These are phyloP conservation scores for Lodderomyces parapsilosis DNA, from an alignment of 1,139 yeast species.

Conservation along the genomic window DNA sequence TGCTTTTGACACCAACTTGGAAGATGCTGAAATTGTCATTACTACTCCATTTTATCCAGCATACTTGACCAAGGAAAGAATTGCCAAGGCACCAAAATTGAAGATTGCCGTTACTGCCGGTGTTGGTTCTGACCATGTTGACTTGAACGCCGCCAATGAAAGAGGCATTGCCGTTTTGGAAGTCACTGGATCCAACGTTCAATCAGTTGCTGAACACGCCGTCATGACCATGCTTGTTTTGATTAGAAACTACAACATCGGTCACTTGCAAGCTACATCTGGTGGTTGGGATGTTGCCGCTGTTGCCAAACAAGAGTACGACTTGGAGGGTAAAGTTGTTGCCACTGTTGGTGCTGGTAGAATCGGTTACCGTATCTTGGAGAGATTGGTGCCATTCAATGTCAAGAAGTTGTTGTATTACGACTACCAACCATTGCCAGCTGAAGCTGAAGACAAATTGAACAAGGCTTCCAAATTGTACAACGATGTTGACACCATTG, in stretches of 20 bases:
- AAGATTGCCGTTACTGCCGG: slow-evolving; percentile 79
- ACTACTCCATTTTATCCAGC: slow-evolving; percentile 87
- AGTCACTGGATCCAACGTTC: slow-evolving; percentile 81
- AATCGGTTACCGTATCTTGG: too few species aligned
- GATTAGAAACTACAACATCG: slow-evolving; percentile 77
- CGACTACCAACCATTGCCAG: too few species aligned
- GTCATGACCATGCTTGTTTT: slow-evolving; percentile 70
- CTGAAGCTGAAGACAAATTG: too few species aligned
- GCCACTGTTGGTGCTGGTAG: too few species aligned
- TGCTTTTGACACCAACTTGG: slow-evolving; percentile 9
- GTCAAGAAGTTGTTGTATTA: too few species aligned
- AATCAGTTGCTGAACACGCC: slow-evolving; percentile 81
- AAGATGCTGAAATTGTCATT: slow-evolving; percentile 64
- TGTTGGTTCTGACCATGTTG: slow-evolving; percentile 82
- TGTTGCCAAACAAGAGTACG: too few species aligned
- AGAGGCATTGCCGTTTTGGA: slow-evolving; percentile 65
- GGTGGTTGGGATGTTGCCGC: slow-evolving; percentile 81
- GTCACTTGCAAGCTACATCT: slow-evolving; percentile 62
- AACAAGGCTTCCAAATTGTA: too few species aligned
- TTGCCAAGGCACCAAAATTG: slow-evolving; percentile 70
- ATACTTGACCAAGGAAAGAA: slow-evolving; percentile 64
- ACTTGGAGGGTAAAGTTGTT: too few species aligned
- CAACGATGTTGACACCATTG: too few species aligned
- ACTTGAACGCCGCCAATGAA: slow-evolving; percentile 70
- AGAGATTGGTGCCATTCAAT: too few species aligned